Conservation (phyloP, 345 rosid species). For the Hibiscus mutabilis region DNA sequence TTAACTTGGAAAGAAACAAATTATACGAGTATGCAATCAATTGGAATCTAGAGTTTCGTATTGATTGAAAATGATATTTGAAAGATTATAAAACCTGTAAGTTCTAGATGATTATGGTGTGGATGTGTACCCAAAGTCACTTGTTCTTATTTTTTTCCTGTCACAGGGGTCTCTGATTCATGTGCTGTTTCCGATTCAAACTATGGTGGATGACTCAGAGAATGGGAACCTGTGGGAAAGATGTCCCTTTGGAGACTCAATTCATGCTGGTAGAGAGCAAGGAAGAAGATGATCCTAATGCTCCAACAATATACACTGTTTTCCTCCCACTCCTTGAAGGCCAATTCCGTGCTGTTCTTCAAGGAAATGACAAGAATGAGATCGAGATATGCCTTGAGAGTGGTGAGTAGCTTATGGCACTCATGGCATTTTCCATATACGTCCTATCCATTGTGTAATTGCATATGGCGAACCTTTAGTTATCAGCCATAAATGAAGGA, state of each 20-base stretch:
- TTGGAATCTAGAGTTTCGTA: background rate
- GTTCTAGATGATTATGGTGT: background rate
- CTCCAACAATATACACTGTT: slow-evolving; percentile 64
- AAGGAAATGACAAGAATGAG: slow-evolving; percentile 81
- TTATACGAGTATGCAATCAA: background rate
- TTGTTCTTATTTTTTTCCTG: slow-evolving; percentile 2
- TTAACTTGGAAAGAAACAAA: background rate
- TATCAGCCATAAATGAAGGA: slow-evolving; percentile 16
- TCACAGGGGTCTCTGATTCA: slow-evolving; percentile 70
- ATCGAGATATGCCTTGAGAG: slow-evolving; percentile 94
- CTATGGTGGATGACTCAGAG: slow-evolving; percentile 99
- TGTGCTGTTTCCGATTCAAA: slow-evolving; percentile 93
- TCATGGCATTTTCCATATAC: slow-evolving; percentile 17
- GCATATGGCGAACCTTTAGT: slow-evolving; percentile 13
- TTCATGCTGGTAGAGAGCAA: slow-evolving; percentile 87
- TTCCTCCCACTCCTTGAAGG: slow-evolving; percentile 96
- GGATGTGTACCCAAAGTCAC: background rate
- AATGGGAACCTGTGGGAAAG: slow-evolving; percentile 86
- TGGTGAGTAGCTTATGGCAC: slow-evolving; percentile 58
- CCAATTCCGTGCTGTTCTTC: slow-evolving; percentile 87
- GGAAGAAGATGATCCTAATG: slow-evolving; percentile 44
- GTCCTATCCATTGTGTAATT: slow-evolving; percentile 9
- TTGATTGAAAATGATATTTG: too few species aligned
- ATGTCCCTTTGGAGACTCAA: slow-evolving; percentile 94
- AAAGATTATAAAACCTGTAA: background rate